A percentile compares a stretch with the other conserved stretches of the same genome.
Conservation (phyloP, 257 asterid genomes). For the Coffea eugenioides region DNA sequence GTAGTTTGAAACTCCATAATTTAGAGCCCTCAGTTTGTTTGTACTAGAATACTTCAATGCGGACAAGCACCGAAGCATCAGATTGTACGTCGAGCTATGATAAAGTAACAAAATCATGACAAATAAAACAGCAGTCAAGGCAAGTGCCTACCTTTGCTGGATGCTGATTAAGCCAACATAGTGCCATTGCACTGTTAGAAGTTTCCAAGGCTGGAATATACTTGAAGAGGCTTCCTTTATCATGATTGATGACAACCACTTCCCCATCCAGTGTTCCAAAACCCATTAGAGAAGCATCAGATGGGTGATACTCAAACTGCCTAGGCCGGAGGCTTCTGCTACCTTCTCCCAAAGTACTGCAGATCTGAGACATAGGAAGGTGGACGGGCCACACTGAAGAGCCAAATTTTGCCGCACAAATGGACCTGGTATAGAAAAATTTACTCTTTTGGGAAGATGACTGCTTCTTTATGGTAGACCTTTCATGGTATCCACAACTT, state of each 20-base stretch:
- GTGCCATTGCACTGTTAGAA: slow-evolving; percentile 55
- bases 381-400: slow-evolving; percentile 40
- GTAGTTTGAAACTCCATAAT: neutral
- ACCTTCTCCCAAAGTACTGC: slow-evolving; percentile 18
- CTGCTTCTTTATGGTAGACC: slow-evolving; percentile 21
- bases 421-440: slow-evolving; percentile 58
- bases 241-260: slow-evolving; percentile 67
- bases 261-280: slow-evolving; percentile 89
- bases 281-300: slow-evolving; percentile 73
- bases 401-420: slow-evolving; percentile 62
- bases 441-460: slow-evolving; percentile 38
- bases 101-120: neutral
- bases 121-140: neutral
- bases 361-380: slow-evolving; percentile 34
- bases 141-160: slow-evolving; percentile 59
- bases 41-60: neutral
- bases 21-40: slow-evolving; percentile 1
- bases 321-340: slow-evolving; percentile 58
- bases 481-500: slow-evolving; percentile 18
- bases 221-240: slow-evolving; percentile 44
- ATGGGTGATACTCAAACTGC: slow-evolving; percentile 87
- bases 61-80: neutral
- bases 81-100: neutral
- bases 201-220: slow-evolving; percentile 38
- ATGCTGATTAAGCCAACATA: slow-evolving; percentile 74